Base-by-base conservation (phyloP, 2,329 filamentous ascomycete genomes). In the Canariomyces notabilis region DNA sequence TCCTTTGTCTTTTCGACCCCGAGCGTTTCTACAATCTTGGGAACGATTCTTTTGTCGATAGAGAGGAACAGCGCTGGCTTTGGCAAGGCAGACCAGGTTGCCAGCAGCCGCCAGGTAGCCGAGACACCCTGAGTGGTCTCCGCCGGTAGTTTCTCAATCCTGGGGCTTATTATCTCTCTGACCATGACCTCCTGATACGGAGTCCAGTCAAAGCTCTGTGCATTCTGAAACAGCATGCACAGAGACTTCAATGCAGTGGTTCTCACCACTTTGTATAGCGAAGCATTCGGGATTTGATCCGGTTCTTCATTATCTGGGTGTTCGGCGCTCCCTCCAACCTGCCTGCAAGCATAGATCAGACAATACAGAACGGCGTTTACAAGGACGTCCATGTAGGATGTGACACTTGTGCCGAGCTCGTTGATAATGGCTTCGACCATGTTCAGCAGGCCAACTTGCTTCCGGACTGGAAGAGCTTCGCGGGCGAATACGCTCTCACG, bases 101-200 rank as follows among this genome's bases (percentile, higher is more conserved):
- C 82, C 52, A 98, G 81, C 5, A 98, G 72, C 52, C 84, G 83
- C 51, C 96, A 76, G 33, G 89, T 77, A 14, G 84, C 87, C 2
- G 93, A 97, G 6, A 96, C 74, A 12, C 89, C 88, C 61, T 98
- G 90, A 0, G 89, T 86, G 35, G 88, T 95, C 68, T 98, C 93
- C 5, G 79, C 73, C 0, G 89, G 80, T 44, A 98, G 79, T 47
- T 86, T 87, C 2, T 84, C 77, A 15, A 97, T 71, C 54, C 89
- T 79, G 15, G 88, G 88, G 42, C 79, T 80, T 37, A 98, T 75
- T 20, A 94, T 70, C 59, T 95, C 83, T 21, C 77, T 70, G 43
- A 93, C 79, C 42, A 97, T 83, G 0, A 77, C 66, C 7, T 78
- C 73, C 31, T 87, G 76, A 62, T 90, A 95, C 1, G 75, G 70